A percentile compares a stretch with the other conserved stretches of the same genome.
phyloP scores from a whole-genome alignment of 2,329 filamentous ascomycete species.

The Fusarium metavorans region DNA sequence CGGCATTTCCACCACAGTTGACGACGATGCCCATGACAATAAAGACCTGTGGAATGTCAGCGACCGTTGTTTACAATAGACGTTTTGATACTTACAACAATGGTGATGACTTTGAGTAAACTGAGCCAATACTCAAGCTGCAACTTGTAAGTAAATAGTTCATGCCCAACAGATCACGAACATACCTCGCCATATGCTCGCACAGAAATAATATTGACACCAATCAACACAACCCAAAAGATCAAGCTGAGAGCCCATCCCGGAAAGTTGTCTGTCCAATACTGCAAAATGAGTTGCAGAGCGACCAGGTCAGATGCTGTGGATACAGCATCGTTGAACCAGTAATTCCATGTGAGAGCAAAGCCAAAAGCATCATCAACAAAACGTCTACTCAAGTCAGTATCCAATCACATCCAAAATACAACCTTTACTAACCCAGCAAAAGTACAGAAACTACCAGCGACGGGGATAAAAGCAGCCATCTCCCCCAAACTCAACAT shows the following conservation, averaged over 20 bases:
- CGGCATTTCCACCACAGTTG: slow-evolving; percentile 64
- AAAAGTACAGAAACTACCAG: slow-evolving; percentile 67
- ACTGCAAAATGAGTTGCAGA: slow-evolving; percentile 65
- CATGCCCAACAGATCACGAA: not conserved
- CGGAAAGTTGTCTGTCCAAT: slow-evolving; percentile 72
- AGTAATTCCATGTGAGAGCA: slow-evolving; percentile 70
- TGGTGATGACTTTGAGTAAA: slow-evolving; percentile 65
- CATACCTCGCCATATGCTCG: slow-evolving; percentile 51
- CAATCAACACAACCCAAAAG: slow-evolving; percentile 68
- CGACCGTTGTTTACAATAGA: accelerated
- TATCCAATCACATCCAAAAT: slow-evolving; percentile 55
- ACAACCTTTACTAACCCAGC: slow-evolving; percentile 50
- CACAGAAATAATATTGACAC: slow-evolving; percentile 51
- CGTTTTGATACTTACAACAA: slow-evolving; percentile 51
- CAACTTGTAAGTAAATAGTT: slow-evolving; percentile 48
- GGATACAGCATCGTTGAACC: slow-evolving; percentile 72
- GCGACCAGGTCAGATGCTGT: slow-evolving; percentile 69
- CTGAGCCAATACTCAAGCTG: slow-evolving; percentile 69
- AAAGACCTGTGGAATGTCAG: slow-evolving; percentile 58
- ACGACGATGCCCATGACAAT: slow-evolving; percentile 71
- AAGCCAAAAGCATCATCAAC: slow-evolving; percentile 67
- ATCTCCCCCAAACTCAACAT: slow-evolving; percentile 72
- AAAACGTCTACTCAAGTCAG: slow-evolving; percentile 51
- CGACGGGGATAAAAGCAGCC: slow-evolving; percentile 64
- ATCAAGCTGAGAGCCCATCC: slow-evolving; percentile 73